phyloP scores from a whole-genome alignment of 2,329 filamentous ascomycete genomes.

The Phaeomoniella chlamydospora region DNA sequence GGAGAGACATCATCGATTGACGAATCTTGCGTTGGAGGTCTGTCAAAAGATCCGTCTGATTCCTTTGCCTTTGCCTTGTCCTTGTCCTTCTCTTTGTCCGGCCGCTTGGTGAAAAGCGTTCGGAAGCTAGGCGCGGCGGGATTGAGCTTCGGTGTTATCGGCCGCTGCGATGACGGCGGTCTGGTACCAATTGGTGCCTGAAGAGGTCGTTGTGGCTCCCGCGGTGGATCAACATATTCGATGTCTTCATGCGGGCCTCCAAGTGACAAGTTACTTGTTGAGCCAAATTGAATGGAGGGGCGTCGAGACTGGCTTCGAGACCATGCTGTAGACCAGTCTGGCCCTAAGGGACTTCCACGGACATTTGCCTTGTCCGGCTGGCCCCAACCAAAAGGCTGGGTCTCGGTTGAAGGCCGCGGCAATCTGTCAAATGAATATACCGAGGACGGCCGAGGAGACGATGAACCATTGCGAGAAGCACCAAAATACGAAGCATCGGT shows the following conservation, averaged over 20 bases:
- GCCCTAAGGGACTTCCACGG: conserved; percentile 34
- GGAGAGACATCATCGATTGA: conserved; percentile 20
- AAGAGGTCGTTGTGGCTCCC: conserved; percentile 34
- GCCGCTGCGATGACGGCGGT: conserved; percentile 44
- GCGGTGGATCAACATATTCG: conserved; percentile 32
- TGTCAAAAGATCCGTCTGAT: neutral
- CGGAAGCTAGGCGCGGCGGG: conserved; percentile 83
- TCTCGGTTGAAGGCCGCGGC: conserved; percentile 66
- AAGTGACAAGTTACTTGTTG: conserved; percentile 47
- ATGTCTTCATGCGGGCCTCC: conserved; percentile 30
- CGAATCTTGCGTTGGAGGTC: neutral
- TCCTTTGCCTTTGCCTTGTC: conserved; percentile 12
- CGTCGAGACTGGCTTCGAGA: conserved; percentile 65
- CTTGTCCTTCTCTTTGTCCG: conserved; percentile 26
- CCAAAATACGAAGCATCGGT: conserved; percentile 30
- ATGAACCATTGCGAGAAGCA: conserved; percentile 23
- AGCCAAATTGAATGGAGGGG: conserved; percentile 65
- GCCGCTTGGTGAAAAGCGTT: conserved; percentile 42
- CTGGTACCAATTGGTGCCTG: conserved; percentile 67
- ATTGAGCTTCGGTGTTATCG: conserved; percentile 52
- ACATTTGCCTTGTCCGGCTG: conserved; percentile 38
- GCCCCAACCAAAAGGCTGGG: conserved; percentile 58
- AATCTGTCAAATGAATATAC: conserved; percentile 44
- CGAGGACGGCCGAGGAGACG: conserved; percentile 34
- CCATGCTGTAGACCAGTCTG: conserved; percentile 49